phyloP scores from a whole-genome alignment of 192 early-diverging fungal genomes.

The Rhizophagus sp. region DNA sequence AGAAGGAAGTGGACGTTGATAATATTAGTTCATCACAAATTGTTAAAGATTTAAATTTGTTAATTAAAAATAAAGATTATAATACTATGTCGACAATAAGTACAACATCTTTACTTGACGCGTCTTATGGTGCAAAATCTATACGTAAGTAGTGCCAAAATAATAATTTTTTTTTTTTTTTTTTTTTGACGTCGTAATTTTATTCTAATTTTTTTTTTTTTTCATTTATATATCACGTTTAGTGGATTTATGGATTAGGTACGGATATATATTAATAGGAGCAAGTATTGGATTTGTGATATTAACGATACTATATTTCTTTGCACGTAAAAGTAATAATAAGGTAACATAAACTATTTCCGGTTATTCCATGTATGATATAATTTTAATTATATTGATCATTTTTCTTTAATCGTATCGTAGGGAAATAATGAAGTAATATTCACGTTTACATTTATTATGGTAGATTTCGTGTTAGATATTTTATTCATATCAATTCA shows the following conservation, averaged over 20 bases:
- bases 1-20: not conserved
- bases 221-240: not conserved
- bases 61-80: not conserved
- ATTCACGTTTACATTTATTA: not conserved
- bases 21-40: not conserved
- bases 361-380: not conserved
- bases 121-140: not conserved
- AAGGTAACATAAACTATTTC: not conserved
- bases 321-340: not conserved
- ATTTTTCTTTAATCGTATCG: not conserved
- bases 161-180: no score
- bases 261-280: not conserved
- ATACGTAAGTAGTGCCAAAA: not conserved
- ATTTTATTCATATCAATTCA: not conserved
- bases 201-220: not conserved
- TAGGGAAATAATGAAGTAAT: not conserved
- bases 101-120: not conserved
- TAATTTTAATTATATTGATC: not conserved
- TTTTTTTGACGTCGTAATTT: not conserved
- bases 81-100: not conserved
- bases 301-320: not conserved
- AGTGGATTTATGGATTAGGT: not conserved
- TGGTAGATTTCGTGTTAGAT: not conserved
- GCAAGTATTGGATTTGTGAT: not conserved
- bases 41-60: not conserved